Evolutionary conservation across 495 filamentous ascomycete genomes (phyloP), one percentile per base, ranked within the genome.

Genomic region (Lindgomyces ingoldianus): DNA sequence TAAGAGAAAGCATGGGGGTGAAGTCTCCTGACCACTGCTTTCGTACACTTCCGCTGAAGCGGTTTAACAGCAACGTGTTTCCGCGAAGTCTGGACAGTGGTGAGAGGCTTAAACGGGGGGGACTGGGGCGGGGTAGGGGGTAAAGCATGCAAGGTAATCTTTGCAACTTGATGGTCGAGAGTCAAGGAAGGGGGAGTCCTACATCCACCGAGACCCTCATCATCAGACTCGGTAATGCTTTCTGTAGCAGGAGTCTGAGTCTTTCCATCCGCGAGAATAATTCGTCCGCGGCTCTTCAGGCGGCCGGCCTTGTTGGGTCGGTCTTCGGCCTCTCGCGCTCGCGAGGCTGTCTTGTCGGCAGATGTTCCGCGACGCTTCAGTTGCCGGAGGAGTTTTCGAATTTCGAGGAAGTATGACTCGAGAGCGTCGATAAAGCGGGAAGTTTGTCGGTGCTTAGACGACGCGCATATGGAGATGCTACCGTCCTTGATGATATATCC

Each of bases 401-500:
- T 90, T 76, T 98, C 94, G 12, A 93, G 78, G 30, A 98, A 83
- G 73, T 98, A 98, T 42, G 79, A 83, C 75, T 98, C 94, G 3
- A 98, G 78, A 0, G 91, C 89, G 61, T 97, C 90, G 64, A 98
- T 86, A 68, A 93, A 91, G 3, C 94, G 87, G 63, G 86, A 86
- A 0, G 94, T 98, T 77, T 98, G 94, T 10, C 94, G 79, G 72
- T 98, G 94, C 73, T 96, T 96, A 49, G 87, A 91, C 11, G 85
- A 87, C 0, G 93, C 92, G 74, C 94, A 97, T 73, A 98, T 95
- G 30, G 86, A 90, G 69, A 98, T 88, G 50, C 83, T 81, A 39
- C 96, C 93, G 70, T 96, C 93, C 75, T 98, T 98, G 84, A 98
- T 97, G 70, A 98, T 98, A 76, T 98, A 98, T 12, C 94, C 94